A percentile compares a stretch with the other conserved stretches of the same genome.
These are phyloP conservation scores for Aphanomyces stellatus DNA, from an alignment of 352 stramenopile genomes.

Conservation along the genomic window DNA sequence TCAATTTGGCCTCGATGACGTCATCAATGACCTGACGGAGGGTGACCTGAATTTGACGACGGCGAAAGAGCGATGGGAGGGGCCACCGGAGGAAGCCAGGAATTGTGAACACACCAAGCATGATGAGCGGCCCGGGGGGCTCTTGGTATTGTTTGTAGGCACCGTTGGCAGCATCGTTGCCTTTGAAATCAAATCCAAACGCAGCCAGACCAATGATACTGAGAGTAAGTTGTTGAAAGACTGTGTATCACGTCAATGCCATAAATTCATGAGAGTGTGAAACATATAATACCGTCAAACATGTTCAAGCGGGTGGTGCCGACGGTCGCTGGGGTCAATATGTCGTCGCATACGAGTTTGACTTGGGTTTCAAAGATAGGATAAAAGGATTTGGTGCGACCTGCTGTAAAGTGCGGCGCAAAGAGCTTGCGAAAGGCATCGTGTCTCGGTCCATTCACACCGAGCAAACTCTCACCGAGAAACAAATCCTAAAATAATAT, in stretches of 20 bases:
- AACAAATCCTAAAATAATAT: background rate
- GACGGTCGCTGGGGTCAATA: too few relatives aligned
- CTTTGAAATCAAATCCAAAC: background rate
- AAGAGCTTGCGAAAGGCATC: background rate
- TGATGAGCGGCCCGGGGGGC: background rate
- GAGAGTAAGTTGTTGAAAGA: too few relatives aligned
- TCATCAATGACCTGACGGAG: background rate
- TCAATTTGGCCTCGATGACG: background rate
- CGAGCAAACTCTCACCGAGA: background rate
- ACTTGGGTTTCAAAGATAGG: background rate
- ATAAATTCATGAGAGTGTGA: too few relatives aligned
- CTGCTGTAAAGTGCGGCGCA: background rate
- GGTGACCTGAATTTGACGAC: background rate
- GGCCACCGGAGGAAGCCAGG: background rate
- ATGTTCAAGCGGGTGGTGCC: too few relatives aligned
- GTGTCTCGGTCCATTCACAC: background rate
- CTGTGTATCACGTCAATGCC: too few relatives aligned
- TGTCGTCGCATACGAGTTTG: too few relatives aligned
- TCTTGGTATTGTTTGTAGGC: background rate
- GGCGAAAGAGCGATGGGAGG: background rate
- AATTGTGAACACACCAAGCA: background rate
- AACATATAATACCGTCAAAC: too few relatives aligned
- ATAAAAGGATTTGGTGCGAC: background rate
- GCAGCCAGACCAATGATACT: too few relatives aligned
- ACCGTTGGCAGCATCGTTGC: background rate